phyloP scores from a whole-genome alignment of 495 filamentous ascomycete species.

The Neurospora hispaniola region DNA sequence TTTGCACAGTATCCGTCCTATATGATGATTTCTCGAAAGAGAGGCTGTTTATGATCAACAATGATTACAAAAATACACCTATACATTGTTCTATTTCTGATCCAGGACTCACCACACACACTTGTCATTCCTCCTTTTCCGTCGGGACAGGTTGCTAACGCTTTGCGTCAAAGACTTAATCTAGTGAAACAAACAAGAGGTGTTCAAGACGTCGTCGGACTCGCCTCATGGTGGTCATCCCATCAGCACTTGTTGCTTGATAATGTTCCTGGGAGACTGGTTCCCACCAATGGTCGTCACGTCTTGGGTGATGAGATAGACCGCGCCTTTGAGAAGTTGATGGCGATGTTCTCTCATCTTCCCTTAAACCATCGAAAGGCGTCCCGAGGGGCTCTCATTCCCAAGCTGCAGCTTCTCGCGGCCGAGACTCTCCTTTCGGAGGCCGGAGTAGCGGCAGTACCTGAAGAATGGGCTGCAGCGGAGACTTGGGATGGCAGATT shows the following conservation, averaged over 20 bases:
- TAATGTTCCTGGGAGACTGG: background rate
- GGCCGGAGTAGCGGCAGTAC: constrained; percentile 11
- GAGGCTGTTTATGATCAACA: background rate
- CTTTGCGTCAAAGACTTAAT: constrained; percentile 6
- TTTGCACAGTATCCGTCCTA: background rate
- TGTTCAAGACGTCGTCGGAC: background rate
- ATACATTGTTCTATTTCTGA: constrained; percentile 1
- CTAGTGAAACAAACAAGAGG: constrained; percentile 1
- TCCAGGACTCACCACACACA: background rate
- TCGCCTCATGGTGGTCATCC: constrained; percentile 13
- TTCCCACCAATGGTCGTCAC: background rate
- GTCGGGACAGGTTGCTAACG: constrained; percentile 1
- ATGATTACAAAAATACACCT: background rate
- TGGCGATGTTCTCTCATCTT: background rate
- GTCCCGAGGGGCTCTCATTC: background rate
- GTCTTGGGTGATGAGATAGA: background rate
- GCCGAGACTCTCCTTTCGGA: constrained; percentile 16
- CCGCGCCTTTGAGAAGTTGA: background rate
- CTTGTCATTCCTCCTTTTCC: background rate
- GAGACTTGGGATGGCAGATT: background rate
- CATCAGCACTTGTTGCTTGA: constrained; percentile 7
- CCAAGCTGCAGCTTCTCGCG: constrained; percentile 9
- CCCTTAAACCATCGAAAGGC: background rate
- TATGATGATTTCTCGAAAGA: constrained; percentile 1
- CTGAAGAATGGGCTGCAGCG: background rate